Base-by-base conservation (phyloP, 2,329 filamentous ascomycete species). In the Botrytis fabae region DNA sequence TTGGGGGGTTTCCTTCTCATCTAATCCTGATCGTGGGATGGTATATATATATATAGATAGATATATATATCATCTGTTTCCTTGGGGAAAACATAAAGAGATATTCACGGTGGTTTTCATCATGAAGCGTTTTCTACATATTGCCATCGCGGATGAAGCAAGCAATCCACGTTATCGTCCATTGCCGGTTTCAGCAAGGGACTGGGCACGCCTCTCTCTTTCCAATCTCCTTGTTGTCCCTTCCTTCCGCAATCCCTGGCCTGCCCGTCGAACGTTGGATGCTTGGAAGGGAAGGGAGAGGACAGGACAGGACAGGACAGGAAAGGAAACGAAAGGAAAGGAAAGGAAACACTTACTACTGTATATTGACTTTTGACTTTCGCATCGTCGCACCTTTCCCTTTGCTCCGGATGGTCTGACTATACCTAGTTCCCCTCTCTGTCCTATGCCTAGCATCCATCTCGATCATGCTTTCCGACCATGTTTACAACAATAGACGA, bases 241-340 rank as follows among this genome's bases (percentile, higher is more conserved):
- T 69, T 69, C 66, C 66, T 42, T 44, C 64, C 46, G 46, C 3
- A 68, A 54, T 68, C 64, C 64, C 64, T 54, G 51, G 57, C 28
- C 32, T 35, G 57, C 1, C n/a, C 57, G 35, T 60, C 32, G 32
- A 35, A 35, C 38, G 18, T 42, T 40, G 38, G 10, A 62, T 40
- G 59, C 32, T 40, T 61, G 59, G 59, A n/a, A 25, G 38, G 59
- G 59, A 57, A 57, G 16, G 25, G n/a, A 38, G 9, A 38, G 38
- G 35, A 35, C 4, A 35, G 35, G 35, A 35, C 7, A 6, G 59
- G 59, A 57, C 28, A 28, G 25, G n/a, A 38, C 10, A 38, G 38
- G 35, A 35, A 35, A 35, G 35, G 35, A 35, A 35, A 35, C n/a
- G n/a, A n/a, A n/a, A 28, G 25, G n/a, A 38, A 38, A 38, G 38